Conservation (phyloP, 148 eudicot genomes). For the Nepenthes mirabilis region DNA sequence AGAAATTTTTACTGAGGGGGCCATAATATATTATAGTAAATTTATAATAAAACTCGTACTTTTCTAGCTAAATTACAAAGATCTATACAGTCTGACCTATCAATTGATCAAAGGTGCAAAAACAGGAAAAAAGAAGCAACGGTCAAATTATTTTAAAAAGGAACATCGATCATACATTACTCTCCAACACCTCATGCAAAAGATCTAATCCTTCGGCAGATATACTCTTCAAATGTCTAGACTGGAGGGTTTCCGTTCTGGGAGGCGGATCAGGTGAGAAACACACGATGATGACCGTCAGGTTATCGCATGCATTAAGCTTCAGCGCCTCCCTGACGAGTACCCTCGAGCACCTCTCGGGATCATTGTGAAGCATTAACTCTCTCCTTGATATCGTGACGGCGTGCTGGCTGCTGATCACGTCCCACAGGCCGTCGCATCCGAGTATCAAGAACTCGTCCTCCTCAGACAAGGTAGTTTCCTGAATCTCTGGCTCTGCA, state of each 20-base stretch:
- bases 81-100: too few species aligned
- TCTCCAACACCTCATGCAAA: conserved; percentile 31
- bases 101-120: too few species aligned
- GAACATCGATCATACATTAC: conserved; percentile 9
- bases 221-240: conserved; percentile 36
- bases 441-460: conserved; percentile 53
- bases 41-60: too few species aligned
- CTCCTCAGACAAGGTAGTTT: conserved; percentile 30
- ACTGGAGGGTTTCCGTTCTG: conserved; percentile 21
- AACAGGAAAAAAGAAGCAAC: too few species aligned
- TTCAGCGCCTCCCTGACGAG: conserved; percentile 37
- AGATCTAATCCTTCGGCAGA: conserved; percentile 51
- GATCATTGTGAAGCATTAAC: conserved; percentile 52
- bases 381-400: conserved; percentile 40
- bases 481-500: conserved; percentile 47
- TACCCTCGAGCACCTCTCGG: conserved; percentile 30
- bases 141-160: too few species aligned
- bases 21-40: too few species aligned
- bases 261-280: conserved; percentile 47
- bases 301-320: conserved; percentile 42
- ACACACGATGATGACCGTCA: conserved; percentile 46
- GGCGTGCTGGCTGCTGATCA: conserved; percentile 53
- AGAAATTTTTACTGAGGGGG: too few species aligned
- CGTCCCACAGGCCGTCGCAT: conserved; percentile 56
- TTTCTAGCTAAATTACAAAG: too few species aligned